Evolutionary conservation across 2,329 filamentous ascomycete genomes (phyloP).

Genomic region (Elsinoe australis): DNA sequence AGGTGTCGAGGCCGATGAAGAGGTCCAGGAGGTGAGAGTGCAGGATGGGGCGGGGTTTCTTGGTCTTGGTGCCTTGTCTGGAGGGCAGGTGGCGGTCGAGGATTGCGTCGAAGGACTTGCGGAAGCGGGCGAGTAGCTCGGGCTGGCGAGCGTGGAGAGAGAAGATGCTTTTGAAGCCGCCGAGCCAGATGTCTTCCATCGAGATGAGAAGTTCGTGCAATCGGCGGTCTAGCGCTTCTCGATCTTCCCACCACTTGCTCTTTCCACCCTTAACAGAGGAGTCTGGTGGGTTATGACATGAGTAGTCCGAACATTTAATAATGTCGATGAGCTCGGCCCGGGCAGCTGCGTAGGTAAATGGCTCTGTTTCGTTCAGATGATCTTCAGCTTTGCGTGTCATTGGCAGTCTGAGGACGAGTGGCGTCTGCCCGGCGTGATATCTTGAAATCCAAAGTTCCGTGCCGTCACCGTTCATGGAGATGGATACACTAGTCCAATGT

Average conservation of each 20-base stretch:
- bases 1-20: conserved; percentile 76
- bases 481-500: conserved; percentile 76
- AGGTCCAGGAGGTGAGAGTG: conserved; percentile 70
- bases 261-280: conserved; percentile 68
- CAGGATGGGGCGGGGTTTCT: conserved; percentile 45
- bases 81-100: conserved; percentile 83
- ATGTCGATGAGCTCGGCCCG: conserved; percentile 74
- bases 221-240: conserved; percentile 69
- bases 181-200: conserved; percentile 89
- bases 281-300: conserved; percentile 65
- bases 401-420: conserved; percentile 80
- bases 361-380: conserved; percentile 52
- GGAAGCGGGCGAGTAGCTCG: conserved; percentile 64
- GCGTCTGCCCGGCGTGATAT: conserved; percentile 63
- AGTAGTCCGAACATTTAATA: conserved; percentile 71
- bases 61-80: conserved; percentile 51
- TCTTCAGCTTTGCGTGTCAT: conserved; percentile 74
- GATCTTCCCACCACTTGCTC: conserved; percentile 80
- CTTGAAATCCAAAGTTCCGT: conserved; percentile 88
- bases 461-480: conserved; percentile 72
- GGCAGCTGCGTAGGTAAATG: conserved; percentile 74
- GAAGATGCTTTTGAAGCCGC: conserved; percentile 91
- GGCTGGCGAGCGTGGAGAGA: conserved; percentile 60
- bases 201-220: conserved; percentile 72
- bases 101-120: conserved; percentile 67